phyloP scores from a whole-genome alignment of 177 flowering plant species.

The Vitis hybrid region DNA sequence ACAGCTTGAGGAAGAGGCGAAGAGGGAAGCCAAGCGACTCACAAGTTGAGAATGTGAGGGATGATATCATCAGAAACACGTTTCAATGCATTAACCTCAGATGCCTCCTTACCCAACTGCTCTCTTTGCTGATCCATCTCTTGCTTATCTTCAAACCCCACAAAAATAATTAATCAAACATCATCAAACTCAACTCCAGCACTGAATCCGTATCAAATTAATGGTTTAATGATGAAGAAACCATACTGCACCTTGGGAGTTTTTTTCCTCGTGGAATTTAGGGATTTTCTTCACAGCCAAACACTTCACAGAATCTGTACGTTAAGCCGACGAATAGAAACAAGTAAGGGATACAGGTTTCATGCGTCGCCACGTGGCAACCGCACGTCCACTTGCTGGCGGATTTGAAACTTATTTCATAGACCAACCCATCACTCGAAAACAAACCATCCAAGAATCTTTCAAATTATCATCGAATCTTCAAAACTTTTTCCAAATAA shows the following conservation, averaged over 20 bases:
- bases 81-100: conserved; percentile 6
- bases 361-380: too few relatives aligned
- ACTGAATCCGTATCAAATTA: background rate
- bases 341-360: too few relatives aligned
- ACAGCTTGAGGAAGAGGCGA: background rate
- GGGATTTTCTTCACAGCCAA: background rate
- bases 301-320: too few relatives aligned
- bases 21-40: conserved; percentile 11
- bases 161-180: background rate
- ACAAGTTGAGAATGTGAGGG: conserved; percentile 39
- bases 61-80: conserved; percentile 28
- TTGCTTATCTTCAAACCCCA: conserved; percentile 4
- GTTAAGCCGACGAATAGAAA: too few relatives aligned
- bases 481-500: too few relatives aligned
- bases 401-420: too few relatives aligned
- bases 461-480: too few relatives aligned
- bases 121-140: conserved; percentile 15
- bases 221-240: background rate
- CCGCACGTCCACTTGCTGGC: too few relatives aligned
- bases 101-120: conserved; percentile 15
- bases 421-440: too few relatives aligned
- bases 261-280: conserved; percentile 9
- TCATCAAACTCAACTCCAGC: background rate
- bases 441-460: too few relatives aligned
- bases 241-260: conserved; percentile 4